These are phyloP conservation scores for Vaccinium vitisidaea DNA, from an alignment of 148 eudicot genomes.

Conservation along the genomic window DNA sequence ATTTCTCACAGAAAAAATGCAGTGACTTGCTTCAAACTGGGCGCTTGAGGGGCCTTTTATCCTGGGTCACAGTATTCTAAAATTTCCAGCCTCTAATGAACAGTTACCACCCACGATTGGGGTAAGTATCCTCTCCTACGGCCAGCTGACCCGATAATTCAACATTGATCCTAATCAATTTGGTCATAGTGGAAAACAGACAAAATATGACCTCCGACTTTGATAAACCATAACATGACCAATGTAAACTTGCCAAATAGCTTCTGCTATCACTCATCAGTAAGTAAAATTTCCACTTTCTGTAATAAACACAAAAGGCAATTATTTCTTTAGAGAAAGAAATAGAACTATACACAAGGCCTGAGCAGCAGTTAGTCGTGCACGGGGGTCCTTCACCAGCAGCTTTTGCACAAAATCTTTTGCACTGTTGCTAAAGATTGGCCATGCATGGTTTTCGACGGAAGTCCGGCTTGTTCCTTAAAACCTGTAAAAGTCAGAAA, in stretches of 20 bases:
- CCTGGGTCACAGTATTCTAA: not conserved
- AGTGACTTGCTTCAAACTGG: not conserved
- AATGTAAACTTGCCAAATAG: not conserved
- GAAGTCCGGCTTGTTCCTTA: constrained; percentile 92
- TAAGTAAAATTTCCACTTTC: not conserved
- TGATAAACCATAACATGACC: not conserved
- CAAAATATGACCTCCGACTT: not conserved
- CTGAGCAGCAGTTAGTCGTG: constrained; percentile 94
- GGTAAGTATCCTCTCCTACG: not conserved
- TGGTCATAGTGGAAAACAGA: not conserved
- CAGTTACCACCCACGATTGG: not conserved
- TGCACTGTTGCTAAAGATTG: constrained; percentile 70
- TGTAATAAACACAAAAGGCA: not conserved
- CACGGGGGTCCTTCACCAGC: constrained; percentile 84
- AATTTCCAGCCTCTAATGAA: not conserved
- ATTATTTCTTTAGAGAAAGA: constrained; percentile 12
- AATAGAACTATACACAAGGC: constrained; percentile 70
- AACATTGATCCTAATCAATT: not conserved
- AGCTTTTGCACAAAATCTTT: constrained; percentile 91
- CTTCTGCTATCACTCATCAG: not conserved
- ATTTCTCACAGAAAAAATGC: not conserved
- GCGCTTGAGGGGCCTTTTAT: not conserved
- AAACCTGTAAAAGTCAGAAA: constrained; percentile 47
- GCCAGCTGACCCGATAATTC: not conserved
- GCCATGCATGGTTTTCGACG: constrained; percentile 97